These are phyloP conservation scores for Bruguiera sexangula DNA, from an alignment of 345 rosid genomes.

Conservation along the genomic window DNA sequence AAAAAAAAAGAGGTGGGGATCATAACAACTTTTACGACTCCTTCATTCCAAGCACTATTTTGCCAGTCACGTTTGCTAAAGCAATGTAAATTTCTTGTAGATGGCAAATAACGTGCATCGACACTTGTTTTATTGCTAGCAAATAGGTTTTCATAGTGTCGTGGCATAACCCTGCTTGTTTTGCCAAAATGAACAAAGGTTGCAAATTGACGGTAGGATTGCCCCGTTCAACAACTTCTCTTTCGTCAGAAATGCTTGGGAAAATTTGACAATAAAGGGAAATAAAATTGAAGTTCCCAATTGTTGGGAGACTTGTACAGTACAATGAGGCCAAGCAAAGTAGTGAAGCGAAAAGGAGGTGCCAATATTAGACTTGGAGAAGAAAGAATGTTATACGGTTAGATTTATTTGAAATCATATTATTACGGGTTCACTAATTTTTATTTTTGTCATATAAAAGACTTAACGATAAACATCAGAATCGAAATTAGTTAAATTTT, in stretches of 20 bases:
- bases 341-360: constrained; percentile 25
- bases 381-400: constrained; percentile 8
- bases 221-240: not conserved
- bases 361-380: constrained; percentile 20
- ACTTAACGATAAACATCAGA: too few species aligned
- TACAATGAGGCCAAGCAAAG: constrained; percentile 15
- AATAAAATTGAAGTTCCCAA: not conserved
- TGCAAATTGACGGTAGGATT: not conserved
- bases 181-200: not conserved
- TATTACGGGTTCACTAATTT: too few species aligned
- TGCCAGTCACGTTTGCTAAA: constrained; percentile 9
- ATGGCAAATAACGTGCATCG: not conserved
- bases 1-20: not conserved
- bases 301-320: constrained; percentile 14
- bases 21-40: constrained; percentile 22
- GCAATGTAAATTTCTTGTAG: not conserved
- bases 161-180: too few species aligned
- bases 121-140: not conserved
- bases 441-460: too few species aligned
- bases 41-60: constrained; percentile 14
- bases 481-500: too few species aligned
- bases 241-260: not conserved
- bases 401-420: constrained; percentile 20
- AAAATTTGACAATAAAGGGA: not conserved
- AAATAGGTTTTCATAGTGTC: too few species aligned